Evolutionary conservation across 305 asterid genomes (phyloP).

Genomic region (Plantago coronopus): DNA sequence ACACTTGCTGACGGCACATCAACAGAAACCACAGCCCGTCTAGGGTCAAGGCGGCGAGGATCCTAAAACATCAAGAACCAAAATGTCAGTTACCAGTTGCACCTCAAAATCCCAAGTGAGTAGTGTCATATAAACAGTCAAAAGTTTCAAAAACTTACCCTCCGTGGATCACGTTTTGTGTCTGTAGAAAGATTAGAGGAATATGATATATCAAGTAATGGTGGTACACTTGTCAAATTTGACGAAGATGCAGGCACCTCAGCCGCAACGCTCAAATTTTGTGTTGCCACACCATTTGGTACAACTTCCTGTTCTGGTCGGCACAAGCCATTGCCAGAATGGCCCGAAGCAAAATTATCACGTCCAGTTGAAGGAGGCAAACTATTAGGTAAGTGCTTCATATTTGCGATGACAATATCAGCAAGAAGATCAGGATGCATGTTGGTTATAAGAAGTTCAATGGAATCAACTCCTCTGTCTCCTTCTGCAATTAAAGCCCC

Average conservation of each 20-base stretch:
- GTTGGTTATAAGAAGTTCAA: slow-evolving; percentile 76
- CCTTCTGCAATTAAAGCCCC: slow-evolving; percentile 97
- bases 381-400: slow-evolving; percentile 83
- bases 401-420: slow-evolving; percentile 90
- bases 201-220: slow-evolving; percentile 41
- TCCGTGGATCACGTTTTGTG: slow-evolving; percentile 92
- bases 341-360: slow-evolving; percentile 33
- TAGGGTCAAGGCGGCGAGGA: slow-evolving; percentile 99
- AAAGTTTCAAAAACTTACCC: slow-evolving; percentile 53
- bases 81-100: slow-evolving; percentile 25
- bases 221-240: slow-evolving; percentile 33
- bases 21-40: slow-evolving; percentile 54
- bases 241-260: slow-evolving; percentile 43
- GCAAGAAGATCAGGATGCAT: slow-evolving; percentile 95
- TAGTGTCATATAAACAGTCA: slow-evolving; percentile 17
- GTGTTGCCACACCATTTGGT: slow-evolving; percentile 55
- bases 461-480: slow-evolving; percentile 85
- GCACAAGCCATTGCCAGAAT: slow-evolving; percentile 40
- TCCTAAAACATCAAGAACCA: slow-evolving; percentile 54
- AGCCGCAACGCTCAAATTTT: slow-evolving; percentile 39
- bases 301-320: slow-evolving; percentile 40
- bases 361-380: slow-evolving; percentile 49
- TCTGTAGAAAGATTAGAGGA: slow-evolving; percentile 54
- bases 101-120: slow-evolving; percentile 19
- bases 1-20: slow-evolving; percentile 44